Conservation (phyloP, 768 basidiomycete species). For the Suillus cothurnatus region DNA sequence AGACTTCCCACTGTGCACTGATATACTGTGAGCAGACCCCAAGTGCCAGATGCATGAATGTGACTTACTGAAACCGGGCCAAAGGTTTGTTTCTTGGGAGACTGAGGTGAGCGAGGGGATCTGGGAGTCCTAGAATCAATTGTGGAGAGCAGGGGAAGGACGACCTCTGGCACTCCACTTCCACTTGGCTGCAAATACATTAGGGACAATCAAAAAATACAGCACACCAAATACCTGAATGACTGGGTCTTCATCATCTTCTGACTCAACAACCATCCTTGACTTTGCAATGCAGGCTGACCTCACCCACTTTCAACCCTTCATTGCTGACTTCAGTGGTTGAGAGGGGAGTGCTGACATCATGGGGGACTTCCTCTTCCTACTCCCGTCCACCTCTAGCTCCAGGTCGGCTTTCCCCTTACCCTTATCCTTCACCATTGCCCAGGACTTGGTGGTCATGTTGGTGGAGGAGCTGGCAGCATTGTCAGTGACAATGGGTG, state of each 20-base stretch:
- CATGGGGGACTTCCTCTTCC: background rate
- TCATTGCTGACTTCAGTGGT: background rate
- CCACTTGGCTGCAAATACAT: background rate
- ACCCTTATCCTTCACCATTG: too few species aligned
- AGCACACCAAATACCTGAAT: background rate
- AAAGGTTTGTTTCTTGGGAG: background rate
- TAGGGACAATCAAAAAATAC: background rate
- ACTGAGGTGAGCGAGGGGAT: background rate
- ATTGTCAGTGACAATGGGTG: too few species aligned
- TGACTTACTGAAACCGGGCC: background rate
- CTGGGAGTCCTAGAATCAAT: background rate
- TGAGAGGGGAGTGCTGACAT: background rate
- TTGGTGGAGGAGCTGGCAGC: accelerated
- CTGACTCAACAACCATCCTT: background rate
- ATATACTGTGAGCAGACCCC: too few species aligned
- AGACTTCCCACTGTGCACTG: too few species aligned
- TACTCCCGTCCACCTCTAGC: too few species aligned
- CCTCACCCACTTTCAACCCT: background rate
- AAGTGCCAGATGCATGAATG: background rate
- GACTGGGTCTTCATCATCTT: background rate
- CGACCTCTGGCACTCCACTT: background rate
- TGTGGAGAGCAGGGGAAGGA: background rate
- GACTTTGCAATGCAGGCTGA: background rate
- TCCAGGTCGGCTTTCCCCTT: too few species aligned
- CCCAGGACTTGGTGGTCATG: too few species aligned